Percentiles rank a stretch among this genome's conserved stretches.
Conservation (phyloP, 2,329 filamentous ascomycete species). For the Tothia fuscella region DNA sequence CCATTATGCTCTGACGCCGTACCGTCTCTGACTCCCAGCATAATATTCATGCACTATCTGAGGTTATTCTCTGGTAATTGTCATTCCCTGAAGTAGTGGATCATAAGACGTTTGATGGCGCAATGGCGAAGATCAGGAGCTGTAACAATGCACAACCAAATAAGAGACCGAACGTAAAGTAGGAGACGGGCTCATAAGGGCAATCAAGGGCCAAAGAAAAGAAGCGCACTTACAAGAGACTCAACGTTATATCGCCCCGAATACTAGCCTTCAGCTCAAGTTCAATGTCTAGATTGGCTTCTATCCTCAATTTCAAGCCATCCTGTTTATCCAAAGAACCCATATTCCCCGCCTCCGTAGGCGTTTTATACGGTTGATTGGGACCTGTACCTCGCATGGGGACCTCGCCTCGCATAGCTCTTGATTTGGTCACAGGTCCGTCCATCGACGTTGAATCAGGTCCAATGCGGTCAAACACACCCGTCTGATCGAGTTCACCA, state of each 20-base stretch:
- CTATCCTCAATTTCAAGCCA: conserved; percentile 58
- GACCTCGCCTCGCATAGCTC: conserved; percentile 43
- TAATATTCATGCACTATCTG: no score
- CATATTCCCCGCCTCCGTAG: conserved; percentile 30
- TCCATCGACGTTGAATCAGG: conserved; percentile 45
- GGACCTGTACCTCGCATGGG: conserved; percentile 41
- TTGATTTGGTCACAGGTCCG: conserved; percentile 42
- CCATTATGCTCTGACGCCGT: no score
- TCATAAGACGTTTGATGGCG: no score
- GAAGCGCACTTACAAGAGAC: conserved; percentile 52
- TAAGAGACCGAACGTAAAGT: no score
- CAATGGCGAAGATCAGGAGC: no score
- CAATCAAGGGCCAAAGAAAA: not conserved
- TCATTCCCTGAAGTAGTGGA: no score
- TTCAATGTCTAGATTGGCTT: conserved; percentile 71
- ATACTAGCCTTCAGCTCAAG: conserved; percentile 79
- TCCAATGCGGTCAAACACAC: conserved; percentile 43
- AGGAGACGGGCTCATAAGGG: no score
- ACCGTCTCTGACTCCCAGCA: no score
- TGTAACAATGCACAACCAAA: no score
- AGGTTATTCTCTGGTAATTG: no score
- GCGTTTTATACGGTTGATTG: conserved; percentile 33
- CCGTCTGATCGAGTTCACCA: conserved; percentile 34
- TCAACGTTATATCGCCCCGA: conserved; percentile 70
- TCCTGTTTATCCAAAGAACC: conserved; percentile 42